A percentile compares a stretch with the other conserved stretches of the same genome.
phyloP scores from a whole-genome alignment of 179 eudicot genomes.

The Beta macrorhiza region DNA sequence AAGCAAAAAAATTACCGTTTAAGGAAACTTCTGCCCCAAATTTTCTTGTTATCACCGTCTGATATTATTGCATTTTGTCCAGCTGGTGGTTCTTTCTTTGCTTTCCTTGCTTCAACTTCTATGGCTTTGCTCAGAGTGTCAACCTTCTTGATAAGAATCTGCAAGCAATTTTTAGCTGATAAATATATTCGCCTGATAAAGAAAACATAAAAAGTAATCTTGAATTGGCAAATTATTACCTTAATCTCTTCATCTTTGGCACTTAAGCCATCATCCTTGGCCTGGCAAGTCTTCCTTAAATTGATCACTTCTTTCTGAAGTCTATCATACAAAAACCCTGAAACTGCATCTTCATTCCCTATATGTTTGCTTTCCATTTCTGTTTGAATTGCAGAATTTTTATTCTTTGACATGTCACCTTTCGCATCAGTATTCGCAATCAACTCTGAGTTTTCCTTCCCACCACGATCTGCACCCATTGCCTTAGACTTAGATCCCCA shows the following conservation, averaged over 20 bases:
- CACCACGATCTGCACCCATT: conserved; percentile 42
- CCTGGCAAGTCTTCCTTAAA: conserved; percentile 64
- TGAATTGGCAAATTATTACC: conserved; percentile 37
- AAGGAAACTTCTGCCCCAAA: conserved; percentile 39
- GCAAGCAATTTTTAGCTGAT: conserved; percentile 18
- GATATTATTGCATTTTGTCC: conserved; percentile 44
- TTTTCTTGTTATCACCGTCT: conserved; percentile 45
- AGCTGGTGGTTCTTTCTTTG: conserved; percentile 51
- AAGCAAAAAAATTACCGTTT: conserved; percentile 43
- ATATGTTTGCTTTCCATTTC: conserved; percentile 27
- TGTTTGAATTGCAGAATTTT: conserved; percentile 20
- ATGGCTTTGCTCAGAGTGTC: conserved; percentile 67
- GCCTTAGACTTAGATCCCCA: conserved; percentile 55
- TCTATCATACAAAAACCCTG: conserved; percentile 84
- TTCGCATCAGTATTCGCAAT: conserved; percentile 10
- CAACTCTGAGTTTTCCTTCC: conserved; percentile 52
- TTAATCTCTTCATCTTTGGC: conserved; percentile 81
- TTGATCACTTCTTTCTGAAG: conserved; percentile 83
- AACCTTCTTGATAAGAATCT: conserved; percentile 75
- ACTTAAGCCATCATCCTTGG: conserved; percentile 49
- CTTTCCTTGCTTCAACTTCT: conserved; percentile 67
- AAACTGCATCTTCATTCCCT: conserved; percentile 63
- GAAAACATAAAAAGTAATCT: background rate
- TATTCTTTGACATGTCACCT: conserved; percentile 23
- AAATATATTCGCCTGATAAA: background rate